Base-by-base conservation (phyloP, 129 eudicot species). In the Gnaphalium uliginosum region DNA sequence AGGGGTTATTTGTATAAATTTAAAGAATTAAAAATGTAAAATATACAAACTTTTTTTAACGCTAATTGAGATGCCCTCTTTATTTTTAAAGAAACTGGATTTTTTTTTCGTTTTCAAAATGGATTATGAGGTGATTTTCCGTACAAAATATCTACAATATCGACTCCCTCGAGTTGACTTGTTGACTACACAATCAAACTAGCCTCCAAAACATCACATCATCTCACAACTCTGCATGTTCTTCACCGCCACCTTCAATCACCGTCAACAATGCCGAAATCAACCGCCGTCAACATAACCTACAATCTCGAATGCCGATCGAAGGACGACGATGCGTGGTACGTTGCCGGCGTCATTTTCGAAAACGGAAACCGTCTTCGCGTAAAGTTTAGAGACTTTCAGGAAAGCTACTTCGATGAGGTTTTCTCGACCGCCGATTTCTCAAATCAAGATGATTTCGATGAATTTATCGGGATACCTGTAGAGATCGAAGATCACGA, bases 261-360 rank as follows among this genome's bases (percentile, higher is more conserved):
- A 48, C 30, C 66, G n/a, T 6, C 26, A 56, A 15, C 22, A 58
- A 76, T 71, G 79, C 29, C 78, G 78, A 56, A 41, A 0, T 15
- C 66, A 61, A 79, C 51, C 78, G 69, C 39, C 58, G 60, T 8
- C 25, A 53, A 65, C 11, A 6, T 29, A 21, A 21, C 73, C 14
- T 87, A 73, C 87, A 74, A 87, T 50, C 51, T 87, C 6, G 97
- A 91, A 43, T 91, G 60, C 82, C 81, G 79, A 17, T 74, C 84
- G 43, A 25, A 9, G 18, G 81, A 66, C 0, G 97, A 91, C 24
- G 87, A 87, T 27, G 90, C 97, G 0, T 91, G 95, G 95, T 88
- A 91, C 86, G 81, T 60, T 24, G 80, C 75, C 32, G 72, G 71
- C 29, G 64, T 83, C 46, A 53, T 79, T 5, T 73, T 88, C 27